Base-by-base conservation (phyloP, 106 monocot genomes). In the Dendrobium catenatum region DNA sequence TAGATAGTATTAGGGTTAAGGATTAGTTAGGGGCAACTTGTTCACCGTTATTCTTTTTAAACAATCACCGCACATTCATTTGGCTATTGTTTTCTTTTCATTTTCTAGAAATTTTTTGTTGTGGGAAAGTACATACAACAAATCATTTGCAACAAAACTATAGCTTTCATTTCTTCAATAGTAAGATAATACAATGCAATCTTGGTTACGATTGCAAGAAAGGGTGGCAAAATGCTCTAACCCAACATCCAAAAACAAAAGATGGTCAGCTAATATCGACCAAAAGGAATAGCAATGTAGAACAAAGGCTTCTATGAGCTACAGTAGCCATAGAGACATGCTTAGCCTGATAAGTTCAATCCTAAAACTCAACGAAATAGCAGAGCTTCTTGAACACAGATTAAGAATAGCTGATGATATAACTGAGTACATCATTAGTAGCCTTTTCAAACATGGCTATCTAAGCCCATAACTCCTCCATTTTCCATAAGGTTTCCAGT, bases 391-490 rank as follows among this genome's bases (percentile, higher is more conserved):
- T 20, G 43, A 42, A 41, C n/a, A 6, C 68, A 27, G 27, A 13
- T 33, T 13, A 70, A 61, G 26, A 13, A 66, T 26, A 4, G 22
- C 7, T 58, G 26, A 68, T 27, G 67, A 70, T 31, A 9, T 9
- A 40, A 4, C 4, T 40, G 16, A 6, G 11, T 74, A 44, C 24
- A 68, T 37, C 7, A 3, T 0, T 70, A 70, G 70, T 31, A 26
- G 68, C 37, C 76, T 76, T 51, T 46, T 75, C 76, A 76, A n/a
- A 74, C 74, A 44, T 74, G 26, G 43, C 74, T n/a, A 9, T 74
- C 74, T 13, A 19, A 70, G 70, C 2, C 74, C 2, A 33, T 3
- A 42, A 42, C 18, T 13, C 26, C 0, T 26, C 76, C 76, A 49
- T 48, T 76, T 49, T 76, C 49, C 22, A 22, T 26, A 49, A 26